A percentile compares a stretch with the other conserved stretches of the same genome.
Evolutionary conservation across 352 stramenopile species (phyloP).

Genomic region (Phytopythium mirpurense): DNA sequence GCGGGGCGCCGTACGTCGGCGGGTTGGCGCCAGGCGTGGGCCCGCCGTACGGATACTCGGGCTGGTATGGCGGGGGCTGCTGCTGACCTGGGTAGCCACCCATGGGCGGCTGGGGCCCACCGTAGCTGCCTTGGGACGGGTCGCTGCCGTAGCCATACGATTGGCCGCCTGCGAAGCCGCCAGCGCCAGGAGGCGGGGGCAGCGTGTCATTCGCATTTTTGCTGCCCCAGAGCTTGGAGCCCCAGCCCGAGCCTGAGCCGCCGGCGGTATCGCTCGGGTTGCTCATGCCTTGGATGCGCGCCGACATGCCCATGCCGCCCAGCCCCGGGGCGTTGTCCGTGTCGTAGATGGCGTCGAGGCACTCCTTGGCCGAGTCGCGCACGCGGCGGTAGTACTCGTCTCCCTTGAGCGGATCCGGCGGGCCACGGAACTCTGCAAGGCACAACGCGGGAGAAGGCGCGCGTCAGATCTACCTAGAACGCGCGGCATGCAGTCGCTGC

Average conservation of each 20-base stretch:
- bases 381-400: slow-evolving; percentile 93
- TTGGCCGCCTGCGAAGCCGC: slow-evolving; percentile 32
- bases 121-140: slow-evolving; percentile 39
- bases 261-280: slow-evolving; percentile 44
- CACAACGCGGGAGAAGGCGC: no score
- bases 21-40: slow-evolving; percentile 20
- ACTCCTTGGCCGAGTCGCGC: slow-evolving; percentile 91
- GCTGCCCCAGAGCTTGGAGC: slow-evolving; percentile 63
- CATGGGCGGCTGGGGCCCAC: slow-evolving; percentile 25
- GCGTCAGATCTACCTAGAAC: no score
- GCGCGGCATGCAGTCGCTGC: no score
- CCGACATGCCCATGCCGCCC: slow-evolving; percentile 72
- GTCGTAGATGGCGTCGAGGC: slow-evolving; percentile 93
- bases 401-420: slow-evolving; percentile 90
- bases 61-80: slow-evolving; percentile 33
- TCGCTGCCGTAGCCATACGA: slow-evolving; percentile 48
- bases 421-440: slow-evolving; percentile 85
- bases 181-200: slow-evolving; percentile 38
- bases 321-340: slow-evolving; percentile 67
- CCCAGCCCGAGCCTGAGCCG: slow-evolving; percentile 47
- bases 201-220: slow-evolving; percentile 60
- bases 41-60: slow-evolving; percentile 49
- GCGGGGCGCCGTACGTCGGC: slow-evolving; percentile 29
- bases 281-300: slow-evolving; percentile 73
- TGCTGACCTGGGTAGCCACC: slow-evolving; percentile 31